phyloP scores from a whole-genome alignment of 306 rosid species.

The Amphicarpaea edgeworthii region DNA sequence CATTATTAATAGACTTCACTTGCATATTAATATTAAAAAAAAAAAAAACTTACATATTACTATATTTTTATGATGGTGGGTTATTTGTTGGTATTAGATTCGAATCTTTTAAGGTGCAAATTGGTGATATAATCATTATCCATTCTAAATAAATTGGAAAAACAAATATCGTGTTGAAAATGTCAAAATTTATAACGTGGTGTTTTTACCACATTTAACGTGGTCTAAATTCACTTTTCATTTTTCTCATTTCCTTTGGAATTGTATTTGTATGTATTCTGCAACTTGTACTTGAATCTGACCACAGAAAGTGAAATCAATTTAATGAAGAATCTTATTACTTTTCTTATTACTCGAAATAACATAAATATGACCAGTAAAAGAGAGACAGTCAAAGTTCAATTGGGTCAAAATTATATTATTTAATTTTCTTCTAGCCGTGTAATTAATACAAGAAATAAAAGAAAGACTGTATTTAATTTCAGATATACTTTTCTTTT shows the following conservation, averaged over 20 bases:
- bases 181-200: not conserved
- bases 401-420: not conserved
- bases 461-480: not conserved
- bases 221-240: not conserved
- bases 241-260: not conserved
- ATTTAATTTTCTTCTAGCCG: not conserved
- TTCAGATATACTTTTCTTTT: not conserved
- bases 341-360: not conserved
- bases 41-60: too few relatives aligned
- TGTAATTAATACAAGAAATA: not conserved
- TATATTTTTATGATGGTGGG: not conserved
- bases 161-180: not conserved
- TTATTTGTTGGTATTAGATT: not conserved
- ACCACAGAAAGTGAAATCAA: not conserved
- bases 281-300: not conserved
- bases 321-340: not conserved
- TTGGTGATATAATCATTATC: not conserved
- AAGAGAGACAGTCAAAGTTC: not conserved
- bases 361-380: not conserved
- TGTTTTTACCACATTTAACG: not conserved
- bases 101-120: not conserved
- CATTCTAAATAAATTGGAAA: not conserved
- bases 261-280: not conserved
- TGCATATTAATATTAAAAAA: too few relatives aligned
- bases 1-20: slow-evolving; percentile 14